These are phyloP conservation scores for Pestalotiopsis sp. DNA, from an alignment of 2,329 filamentous ascomycete genomes.

Conservation along the genomic window DNA sequence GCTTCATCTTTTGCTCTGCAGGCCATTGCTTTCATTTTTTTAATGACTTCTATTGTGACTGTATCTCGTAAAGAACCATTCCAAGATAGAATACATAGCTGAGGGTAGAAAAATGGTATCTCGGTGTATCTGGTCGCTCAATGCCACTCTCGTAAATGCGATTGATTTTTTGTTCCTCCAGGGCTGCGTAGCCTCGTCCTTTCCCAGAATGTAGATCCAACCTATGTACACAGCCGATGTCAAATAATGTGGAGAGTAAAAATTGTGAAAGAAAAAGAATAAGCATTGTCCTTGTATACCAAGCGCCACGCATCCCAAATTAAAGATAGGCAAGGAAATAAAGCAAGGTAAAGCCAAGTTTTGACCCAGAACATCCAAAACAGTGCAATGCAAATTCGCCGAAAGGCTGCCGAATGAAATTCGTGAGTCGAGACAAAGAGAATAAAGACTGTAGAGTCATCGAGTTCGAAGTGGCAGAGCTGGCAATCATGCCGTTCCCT, in stretches of 20 bases:
- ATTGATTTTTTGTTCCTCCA: not conserved
- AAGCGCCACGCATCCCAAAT: not conserved
- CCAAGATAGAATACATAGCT: not conserved
- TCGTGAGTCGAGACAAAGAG: not conserved
- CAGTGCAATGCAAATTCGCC: not conserved
- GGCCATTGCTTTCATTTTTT: not conserved
- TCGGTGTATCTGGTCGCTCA: not conserved
- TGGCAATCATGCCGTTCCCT: not conserved
- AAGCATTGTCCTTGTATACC: not conserved
- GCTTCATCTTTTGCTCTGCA: not conserved
- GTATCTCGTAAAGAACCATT: not conserved
- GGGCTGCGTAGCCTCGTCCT: not conserved
- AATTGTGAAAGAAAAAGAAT: not conserved
- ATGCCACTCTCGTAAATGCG: not conserved
- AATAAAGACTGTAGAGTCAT: not conserved
- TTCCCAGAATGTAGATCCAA: not conserved
- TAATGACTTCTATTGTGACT: not conserved
- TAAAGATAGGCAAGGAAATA: not conserved
- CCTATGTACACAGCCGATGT: not conserved
- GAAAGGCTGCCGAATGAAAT: not conserved
- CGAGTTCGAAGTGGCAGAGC: not conserved
- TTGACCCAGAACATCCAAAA: not conserved
- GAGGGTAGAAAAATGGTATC: not conserved
- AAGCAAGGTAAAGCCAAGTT: not conserved
- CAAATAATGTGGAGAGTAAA: not conserved